Conservation (phyloP, 2,329 filamentous ascomycete genomes). For the Xylaria sp. region DNA sequence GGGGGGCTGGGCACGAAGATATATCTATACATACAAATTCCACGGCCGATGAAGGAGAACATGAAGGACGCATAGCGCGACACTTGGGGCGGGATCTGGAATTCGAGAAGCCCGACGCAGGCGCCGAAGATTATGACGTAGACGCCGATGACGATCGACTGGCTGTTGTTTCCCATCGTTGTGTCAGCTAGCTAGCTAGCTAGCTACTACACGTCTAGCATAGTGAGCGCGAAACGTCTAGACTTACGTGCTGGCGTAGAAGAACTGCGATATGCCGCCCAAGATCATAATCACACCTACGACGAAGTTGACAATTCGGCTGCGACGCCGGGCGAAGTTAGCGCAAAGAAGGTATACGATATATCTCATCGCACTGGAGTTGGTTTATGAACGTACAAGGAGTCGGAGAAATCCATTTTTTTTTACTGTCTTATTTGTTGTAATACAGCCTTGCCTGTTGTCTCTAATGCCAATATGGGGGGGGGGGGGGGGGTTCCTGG, state of each 20-base stretch:
- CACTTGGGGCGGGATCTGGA: conserved; percentile 92
- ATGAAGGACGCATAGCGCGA: conserved; percentile 96
- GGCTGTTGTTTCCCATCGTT: conserved; percentile 53
- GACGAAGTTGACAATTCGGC: conserved; percentile 92
- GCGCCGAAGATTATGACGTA: conserved; percentile 94
- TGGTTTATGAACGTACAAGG: conserved; percentile 69
- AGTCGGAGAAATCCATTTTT: conserved; percentile 88
- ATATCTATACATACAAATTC: conserved; percentile 82
- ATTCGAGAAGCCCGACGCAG: conserved; percentile 78
- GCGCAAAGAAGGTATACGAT: conserved; percentile 28
- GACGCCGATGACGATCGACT: conserved; percentile 76
- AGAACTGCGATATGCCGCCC: conserved; percentile 79
- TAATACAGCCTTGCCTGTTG: too few relatives aligned
- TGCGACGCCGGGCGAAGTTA: conserved; percentile 51
- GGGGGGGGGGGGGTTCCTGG: too few relatives aligned
- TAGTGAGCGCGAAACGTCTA: conserved; percentile 39
- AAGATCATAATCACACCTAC: conserved; percentile 87
- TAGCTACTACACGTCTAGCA: background rate
- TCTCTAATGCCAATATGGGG: too few relatives aligned
- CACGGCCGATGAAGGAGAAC: conserved; percentile 95
- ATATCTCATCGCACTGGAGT: background rate
- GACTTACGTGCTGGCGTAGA: conserved; percentile 64
- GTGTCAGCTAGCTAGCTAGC: conserved; percentile 8
- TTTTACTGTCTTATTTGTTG: background rate
- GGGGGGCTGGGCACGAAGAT: background rate